Conservation (phyloP, 495 filamentous ascomycete genomes). For the Penicillium daleae region DNA sequence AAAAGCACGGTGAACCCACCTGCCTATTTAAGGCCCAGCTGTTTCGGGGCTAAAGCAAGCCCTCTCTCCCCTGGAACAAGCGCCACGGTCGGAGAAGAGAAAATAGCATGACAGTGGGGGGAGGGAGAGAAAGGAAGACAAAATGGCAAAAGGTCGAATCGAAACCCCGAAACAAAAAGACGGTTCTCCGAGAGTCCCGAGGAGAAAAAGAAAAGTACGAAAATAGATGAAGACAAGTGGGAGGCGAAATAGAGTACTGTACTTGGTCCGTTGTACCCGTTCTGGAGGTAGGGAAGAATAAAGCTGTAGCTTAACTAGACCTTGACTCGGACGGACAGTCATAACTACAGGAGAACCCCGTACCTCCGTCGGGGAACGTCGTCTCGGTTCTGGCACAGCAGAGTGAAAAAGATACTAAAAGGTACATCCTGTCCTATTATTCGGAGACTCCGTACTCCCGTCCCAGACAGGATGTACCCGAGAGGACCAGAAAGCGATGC, state of each 20-base stretch:
- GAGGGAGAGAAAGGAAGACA: neutral
- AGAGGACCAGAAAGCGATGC: neutral
- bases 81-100: conserved; percentile 14
- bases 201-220: neutral
- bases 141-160: neutral
- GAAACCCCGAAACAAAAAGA: neutral
- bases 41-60: conserved; percentile 16
- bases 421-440: neutral
- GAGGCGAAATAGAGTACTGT: neutral
- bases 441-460: conserved; percentile 1
- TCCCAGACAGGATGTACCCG: conserved; percentile 5
- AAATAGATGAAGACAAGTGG: neutral
- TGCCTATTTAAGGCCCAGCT: conserved; percentile 33
- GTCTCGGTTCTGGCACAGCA: neutral
- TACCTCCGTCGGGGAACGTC: conserved; percentile 1
- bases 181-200: conserved; percentile 4
- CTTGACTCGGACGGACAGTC: neutral
- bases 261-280: neutral
- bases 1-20: conserved; percentile 25
- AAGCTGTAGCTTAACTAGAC: neutral
- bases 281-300: neutral
- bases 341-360: neutral
- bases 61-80: conserved; percentile 19
- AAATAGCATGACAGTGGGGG: neutral
- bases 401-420: neutral